Conservation (phyloP, 345 rosid species). For the Syzygium aromaticum region DNA sequence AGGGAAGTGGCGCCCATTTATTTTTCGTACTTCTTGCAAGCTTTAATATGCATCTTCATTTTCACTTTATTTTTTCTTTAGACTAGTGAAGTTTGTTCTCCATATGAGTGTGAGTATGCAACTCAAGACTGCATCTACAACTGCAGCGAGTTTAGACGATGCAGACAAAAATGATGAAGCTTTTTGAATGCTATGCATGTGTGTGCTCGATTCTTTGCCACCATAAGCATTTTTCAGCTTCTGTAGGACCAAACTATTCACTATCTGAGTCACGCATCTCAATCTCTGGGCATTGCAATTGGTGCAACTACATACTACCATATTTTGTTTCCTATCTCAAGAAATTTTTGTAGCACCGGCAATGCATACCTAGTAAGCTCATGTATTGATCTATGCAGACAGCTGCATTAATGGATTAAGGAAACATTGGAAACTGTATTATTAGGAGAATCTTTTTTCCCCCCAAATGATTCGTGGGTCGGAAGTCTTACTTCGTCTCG, state of each 20-base stretch:
- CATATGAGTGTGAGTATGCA: not conserved
- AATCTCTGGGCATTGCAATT: not conserved
- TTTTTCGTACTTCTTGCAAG: not conserved
- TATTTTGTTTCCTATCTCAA: not conserved
- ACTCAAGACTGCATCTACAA: not conserved
- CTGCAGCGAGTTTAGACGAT: not conserved
- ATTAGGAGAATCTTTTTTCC: not conserved
- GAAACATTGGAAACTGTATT: not conserved
- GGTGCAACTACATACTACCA: not conserved
- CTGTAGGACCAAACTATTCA: not conserved
- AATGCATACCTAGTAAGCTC: not conserved
- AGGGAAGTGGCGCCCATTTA: not conserved
- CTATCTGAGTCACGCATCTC: not conserved
- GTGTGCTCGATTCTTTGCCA: not conserved
- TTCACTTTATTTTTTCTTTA: not conserved
- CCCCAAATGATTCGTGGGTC: not conserved
- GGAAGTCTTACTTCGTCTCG: not conserved
- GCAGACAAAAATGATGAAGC: not conserved
- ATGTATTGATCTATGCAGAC: not conserved
- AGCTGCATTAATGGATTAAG: not conserved
- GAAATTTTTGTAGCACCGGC: not conserved
- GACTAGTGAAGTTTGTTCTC: not conserved
- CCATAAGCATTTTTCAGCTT: not conserved
- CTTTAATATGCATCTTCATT: not conserved
- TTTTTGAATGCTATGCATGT: not conserved